Conservation (phyloP, 1,284 basidiomycete genomes). For the Microbotryum scabiosae region DNA sequence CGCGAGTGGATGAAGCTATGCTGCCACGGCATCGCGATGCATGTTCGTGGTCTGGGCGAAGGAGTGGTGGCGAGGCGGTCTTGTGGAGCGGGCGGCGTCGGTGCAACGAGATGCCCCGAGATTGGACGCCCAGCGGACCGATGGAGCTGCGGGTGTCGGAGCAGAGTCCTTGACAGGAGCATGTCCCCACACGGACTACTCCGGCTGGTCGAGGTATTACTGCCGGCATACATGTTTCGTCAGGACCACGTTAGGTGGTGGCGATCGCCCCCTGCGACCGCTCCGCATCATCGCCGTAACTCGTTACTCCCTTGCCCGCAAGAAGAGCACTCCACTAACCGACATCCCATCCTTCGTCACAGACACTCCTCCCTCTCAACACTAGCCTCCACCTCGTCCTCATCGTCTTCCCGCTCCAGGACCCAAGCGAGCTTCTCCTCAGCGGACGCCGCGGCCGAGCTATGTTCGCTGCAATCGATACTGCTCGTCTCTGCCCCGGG, state of each 20-base stretch:
- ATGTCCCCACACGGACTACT: not conserved
- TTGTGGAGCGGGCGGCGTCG: not conserved
- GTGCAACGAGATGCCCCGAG: not conserved
- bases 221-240: not conserved
- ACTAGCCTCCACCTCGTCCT: not conserved
- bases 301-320: not conserved
- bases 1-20: not conserved
- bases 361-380: not conserved
- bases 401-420: not conserved
- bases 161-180: not conserved
- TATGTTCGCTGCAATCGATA: slow-evolving; percentile 21
- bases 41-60: not conserved
- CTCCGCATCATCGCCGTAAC: too few relatives aligned
- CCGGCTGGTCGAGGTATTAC: not conserved
- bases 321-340: not conserved
- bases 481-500: slow-evolving; percentile 22
- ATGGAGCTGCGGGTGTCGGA: not conserved
- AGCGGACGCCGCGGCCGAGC: not conserved
- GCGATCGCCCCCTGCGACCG: too few relatives aligned
- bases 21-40: not conserved
- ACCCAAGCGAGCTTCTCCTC: slow-evolving; percentile 6
- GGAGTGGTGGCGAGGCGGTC: not conserved
- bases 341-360: not conserved
- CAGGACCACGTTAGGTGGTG: not conserved
- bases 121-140: not conserved